Evolutionary conservation across 140 eudicot species (phyloP).

Genomic region (Oenanthe javanica): DNA sequence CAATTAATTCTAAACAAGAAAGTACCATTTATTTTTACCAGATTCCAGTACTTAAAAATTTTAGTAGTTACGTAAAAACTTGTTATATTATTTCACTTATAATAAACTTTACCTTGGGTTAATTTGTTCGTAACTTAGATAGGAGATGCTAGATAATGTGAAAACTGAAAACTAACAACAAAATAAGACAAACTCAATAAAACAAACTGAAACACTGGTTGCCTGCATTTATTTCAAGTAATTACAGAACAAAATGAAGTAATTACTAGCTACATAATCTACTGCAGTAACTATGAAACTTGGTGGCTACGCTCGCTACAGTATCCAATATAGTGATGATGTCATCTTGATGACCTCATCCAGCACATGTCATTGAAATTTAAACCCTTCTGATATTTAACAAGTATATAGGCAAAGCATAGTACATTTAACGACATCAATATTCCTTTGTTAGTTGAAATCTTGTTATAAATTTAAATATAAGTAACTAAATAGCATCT

Average conservation of each 20-base stretch:
- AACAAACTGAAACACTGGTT: not conserved
- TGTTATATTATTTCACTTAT: not conserved
- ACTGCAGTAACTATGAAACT: too few species aligned
- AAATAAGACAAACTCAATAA: not conserved
- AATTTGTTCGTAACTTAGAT: not conserved
- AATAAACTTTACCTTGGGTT: not conserved
- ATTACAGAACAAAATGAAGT: not conserved
- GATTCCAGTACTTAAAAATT: not conserved
- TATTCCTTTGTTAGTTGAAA: not conserved
- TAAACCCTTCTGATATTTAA: too few species aligned
- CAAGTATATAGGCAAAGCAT: too few species aligned
- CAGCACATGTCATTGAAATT: too few species aligned
- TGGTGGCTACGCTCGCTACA: too few species aligned
- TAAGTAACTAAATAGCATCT: not conserved
- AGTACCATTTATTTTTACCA: not conserved
- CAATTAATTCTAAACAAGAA: not conserved
- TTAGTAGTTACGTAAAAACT: not conserved
- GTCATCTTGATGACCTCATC: too few species aligned
- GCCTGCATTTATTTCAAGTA: not conserved
- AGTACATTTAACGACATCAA: not conserved
- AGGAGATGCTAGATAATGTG: not conserved
- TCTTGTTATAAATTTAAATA: not conserved
- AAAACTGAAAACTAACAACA: not conserved
- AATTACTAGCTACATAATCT: too few species aligned
- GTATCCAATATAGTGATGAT: too few species aligned